Evolutionary conservation across 768 basidiomycete genomes (phyloP), one percentile per base, ranked within the genome.

Genomic region (Lactarius sanguifluus): DNA sequence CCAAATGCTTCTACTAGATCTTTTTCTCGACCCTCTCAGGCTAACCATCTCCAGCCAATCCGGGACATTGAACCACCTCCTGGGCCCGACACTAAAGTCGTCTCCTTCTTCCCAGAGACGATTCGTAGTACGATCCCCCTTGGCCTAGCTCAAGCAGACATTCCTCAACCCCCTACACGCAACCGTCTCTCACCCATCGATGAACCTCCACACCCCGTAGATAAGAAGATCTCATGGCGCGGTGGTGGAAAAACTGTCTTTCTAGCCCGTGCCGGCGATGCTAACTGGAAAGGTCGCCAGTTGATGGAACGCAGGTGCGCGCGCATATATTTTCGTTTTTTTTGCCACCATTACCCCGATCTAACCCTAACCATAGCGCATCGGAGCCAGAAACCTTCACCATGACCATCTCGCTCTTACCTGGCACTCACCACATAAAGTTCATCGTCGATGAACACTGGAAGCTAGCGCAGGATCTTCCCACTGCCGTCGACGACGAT

Each of bases 371-470:
- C 66, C 62, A 59, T 41, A 67, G 66, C 62, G 0, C 62, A 63
- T 67, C 66, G n/a, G 20, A 63, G 58, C 75, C 73, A 4, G 78
- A 79, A 66, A 75, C 75, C 6, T 82, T 78, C 74, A 76, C 73
- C 43, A 72, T 78, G 5, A 75, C 74, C 71, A 78, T 88, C 32
- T 72, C 80, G 5, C 84, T 98, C 0, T 85, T 86, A 12, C 94
- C 94, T 0, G 96, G 96, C 18, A 94, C 94, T 0, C 94, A 98
- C 74, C 92, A 95, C 70, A 83, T 98, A 74, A 92, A 95, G 65
- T 98, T 97, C 81, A 85, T 98, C 70, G 92, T 98, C 67, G 96
- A 98, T 75, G 92, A 90, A 57, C 84, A 87, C 56, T 94, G 90
- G 87, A 85, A 89, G 67, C 85, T 90, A 8, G 85, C 90, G 2